Base-by-base conservation (phyloP, 2,329 filamentous ascomycete genomes). In the Graphiopsis chlorocephala region DNA sequence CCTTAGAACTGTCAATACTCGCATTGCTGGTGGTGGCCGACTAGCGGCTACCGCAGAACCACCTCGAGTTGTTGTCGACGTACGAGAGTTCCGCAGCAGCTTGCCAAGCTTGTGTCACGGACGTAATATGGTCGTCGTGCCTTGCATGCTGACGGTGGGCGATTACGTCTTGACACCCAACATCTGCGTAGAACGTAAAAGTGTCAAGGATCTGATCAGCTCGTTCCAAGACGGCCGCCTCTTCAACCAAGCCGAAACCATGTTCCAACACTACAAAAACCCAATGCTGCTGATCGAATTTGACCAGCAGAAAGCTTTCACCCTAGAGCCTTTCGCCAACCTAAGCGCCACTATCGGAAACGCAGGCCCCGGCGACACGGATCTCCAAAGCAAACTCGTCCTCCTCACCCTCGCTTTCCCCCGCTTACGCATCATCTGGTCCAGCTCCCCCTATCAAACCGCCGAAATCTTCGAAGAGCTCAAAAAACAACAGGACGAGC, bases 201-300 rank as follows among this genome's bases (percentile, higher is more conserved):
- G 91, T 28, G 85, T 99, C 73, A 88, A 88, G 73, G 95, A 99
- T 80, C 81, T 99, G 53, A 94, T 98, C 77, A 89, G 89, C 64
- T 97, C 93, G 0, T 93, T 99, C 79, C 89, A 90, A 70, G 93
- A 97, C 75, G 95, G 95, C 14, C 89, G 95, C 1, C 85, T 99
- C 15, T 99, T 92, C 81, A 91, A 87, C 71, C 95, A 99, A 81
- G 90, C 90, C 47, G 94, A 98, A 78, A 88, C 90, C 56, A 98
- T 99, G 94, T 90, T 96, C 65, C 88, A 92, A 75, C 89, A 98
- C 79, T 99, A 99, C 85, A 90, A 90, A 73, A 88, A 80, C 69
- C 90, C 93, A 0, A 91, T 98, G 86, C 87, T 99, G 7, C 86
- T 99, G 52, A 98, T 99, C 73, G 95, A 99, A 78, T 99, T 99